A percentile compares a stretch with the other conserved stretches of the same genome.
Conservation (phyloP, 78 protist species). For the Dictyostelium intermedium region DNA sequence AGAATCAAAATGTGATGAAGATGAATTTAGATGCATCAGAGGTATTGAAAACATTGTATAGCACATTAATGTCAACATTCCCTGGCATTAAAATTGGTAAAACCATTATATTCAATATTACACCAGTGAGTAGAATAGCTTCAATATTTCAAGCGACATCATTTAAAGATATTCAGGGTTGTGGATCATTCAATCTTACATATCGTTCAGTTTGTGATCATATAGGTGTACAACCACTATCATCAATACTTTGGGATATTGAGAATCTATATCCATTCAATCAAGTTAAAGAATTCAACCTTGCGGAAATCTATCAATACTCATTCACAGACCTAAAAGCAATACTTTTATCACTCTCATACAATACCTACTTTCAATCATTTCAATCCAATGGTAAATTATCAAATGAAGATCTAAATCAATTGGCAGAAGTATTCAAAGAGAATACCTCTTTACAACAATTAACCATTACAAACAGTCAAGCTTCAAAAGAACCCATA, state of each 20-base stretch:
- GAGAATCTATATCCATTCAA: slow-evolving; percentile 62
- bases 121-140: slow-evolving; percentile 42
- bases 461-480: slow-evolving; percentile 3
- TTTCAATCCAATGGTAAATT: slow-evolving; percentile 27
- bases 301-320: slow-evolving; percentile 43
- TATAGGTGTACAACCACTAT: slow-evolving; percentile 37
- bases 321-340: slow-evolving; percentile 26
- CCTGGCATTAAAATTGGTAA: slow-evolving; percentile 66
- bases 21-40: slow-evolving; percentile 25
- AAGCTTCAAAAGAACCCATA: slow-evolving; percentile 46
- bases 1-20: slow-evolving; percentile 6
- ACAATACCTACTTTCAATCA: slow-evolving; percentile 61
- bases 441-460: slow-evolving; percentile 25
- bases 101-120: slow-evolving; percentile 11
- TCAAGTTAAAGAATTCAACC: slow-evolving; percentile 21
- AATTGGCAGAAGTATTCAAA: slow-evolving; percentile 28
- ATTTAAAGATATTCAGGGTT: background rate
- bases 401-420: slow-evolving; percentile 32
- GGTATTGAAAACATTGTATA: slow-evolving; percentile 29
- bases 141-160: slow-evolving; percentile 18
- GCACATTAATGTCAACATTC: slow-evolving; percentile 25
- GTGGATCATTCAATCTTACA: slow-evolving; percentile 64
- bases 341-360: slow-evolving; percentile 18
- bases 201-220: slow-evolving; percentile 68
- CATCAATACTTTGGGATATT: slow-evolving; percentile 46